phyloP scores from a whole-genome alignment of 257 asterid species.

The Solanum lycopersicoides region DNA sequence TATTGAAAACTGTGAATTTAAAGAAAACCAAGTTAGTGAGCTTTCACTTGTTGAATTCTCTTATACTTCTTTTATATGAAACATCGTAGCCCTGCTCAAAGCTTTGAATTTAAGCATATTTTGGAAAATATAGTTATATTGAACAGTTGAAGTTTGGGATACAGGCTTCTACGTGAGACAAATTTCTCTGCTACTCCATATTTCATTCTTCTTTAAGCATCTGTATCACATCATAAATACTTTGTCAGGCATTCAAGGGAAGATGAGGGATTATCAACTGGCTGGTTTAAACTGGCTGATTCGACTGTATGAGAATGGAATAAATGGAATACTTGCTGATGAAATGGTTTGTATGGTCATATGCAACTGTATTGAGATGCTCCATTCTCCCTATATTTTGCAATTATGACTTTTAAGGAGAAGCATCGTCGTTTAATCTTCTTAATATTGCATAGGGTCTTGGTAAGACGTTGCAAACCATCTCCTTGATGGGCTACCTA shows the following conservation, averaged over 20 bases:
- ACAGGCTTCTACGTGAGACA: not conserved
- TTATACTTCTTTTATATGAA: not conserved
- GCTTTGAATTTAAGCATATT: not conserved
- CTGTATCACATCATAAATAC: not conserved
- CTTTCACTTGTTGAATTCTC: not conserved
- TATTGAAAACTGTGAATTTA: not conserved
- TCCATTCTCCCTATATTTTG: not conserved
- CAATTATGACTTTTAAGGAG: not conserved
- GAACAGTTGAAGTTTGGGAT: not conserved
- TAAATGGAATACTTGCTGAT: constrained; percentile 98
- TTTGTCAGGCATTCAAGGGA: constrained; percentile 86
- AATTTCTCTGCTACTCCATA: not conserved
- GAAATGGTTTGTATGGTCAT: constrained; percentile 65
- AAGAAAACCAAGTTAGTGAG: not conserved
- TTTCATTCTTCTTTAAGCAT: not conserved
- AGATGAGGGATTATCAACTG: constrained; percentile 99
- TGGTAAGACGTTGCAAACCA: constrained; percentile 97
- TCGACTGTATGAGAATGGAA: constrained; percentile 95
- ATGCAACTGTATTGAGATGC: not conserved
- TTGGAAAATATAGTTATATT: not conserved
- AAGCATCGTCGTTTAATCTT: not conserved
- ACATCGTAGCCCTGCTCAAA: not conserved
- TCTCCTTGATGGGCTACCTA: constrained; percentile 89
- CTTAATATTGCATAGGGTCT: constrained; percentile 49
- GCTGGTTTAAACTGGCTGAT: constrained; percentile 99